These are phyloP conservation scores for Quillaja saponaria DNA, from an alignment of 306 rosid species.

Conservation along the genomic window DNA sequence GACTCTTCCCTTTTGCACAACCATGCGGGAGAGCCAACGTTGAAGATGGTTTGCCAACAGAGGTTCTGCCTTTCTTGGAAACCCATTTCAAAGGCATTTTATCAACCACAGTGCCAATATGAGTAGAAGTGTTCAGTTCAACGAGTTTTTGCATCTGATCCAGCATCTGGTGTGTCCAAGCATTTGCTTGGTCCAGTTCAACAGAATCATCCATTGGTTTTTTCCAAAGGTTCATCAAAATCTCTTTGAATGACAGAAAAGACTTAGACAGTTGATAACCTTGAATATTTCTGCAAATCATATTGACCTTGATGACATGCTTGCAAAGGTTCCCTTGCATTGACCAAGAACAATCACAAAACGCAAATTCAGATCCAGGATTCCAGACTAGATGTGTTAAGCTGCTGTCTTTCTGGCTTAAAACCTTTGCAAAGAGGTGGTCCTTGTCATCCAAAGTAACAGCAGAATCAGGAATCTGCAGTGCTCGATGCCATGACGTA, in stretches of 20 bases:
- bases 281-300: slow-evolving; percentile 50
- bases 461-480: slow-evolving; percentile 71
- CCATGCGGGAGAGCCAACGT: slow-evolving; percentile 34
- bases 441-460: slow-evolving; percentile 62
- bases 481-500: slow-evolving; percentile 87
- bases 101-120: slow-evolving; percentile 64
- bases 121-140: slow-evolving; percentile 55
- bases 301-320: slow-evolving; percentile 84
- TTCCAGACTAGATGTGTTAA: slow-evolving; percentile 74
- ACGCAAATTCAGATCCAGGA: slow-evolving; percentile 85
- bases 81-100: slow-evolving; percentile 77
- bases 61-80: slow-evolving; percentile 54
- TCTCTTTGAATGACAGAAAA: slow-evolving; percentile 64
- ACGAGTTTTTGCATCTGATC: slow-evolving; percentile 75
- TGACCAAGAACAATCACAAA: slow-evolving; percentile 68
- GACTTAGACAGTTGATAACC: slow-evolving; percentile 65
- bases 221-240: slow-evolving; percentile 48
- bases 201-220: slow-evolving; percentile 78
- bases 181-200: slow-evolving; percentile 65
- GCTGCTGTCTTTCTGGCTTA: slow-evolving; percentile 63
- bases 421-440: slow-evolving; percentile 69
- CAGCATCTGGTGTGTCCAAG: slow-evolving; percentile 77
- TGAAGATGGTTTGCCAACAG: slow-evolving; percentile 54
- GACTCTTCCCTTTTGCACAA: slow-evolving; percentile 34
- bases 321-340: slow-evolving; percentile 90